phyloP scores from a whole-genome alignment of 192 early-diverging fungal genomes.

The Podila minutissima region DNA sequence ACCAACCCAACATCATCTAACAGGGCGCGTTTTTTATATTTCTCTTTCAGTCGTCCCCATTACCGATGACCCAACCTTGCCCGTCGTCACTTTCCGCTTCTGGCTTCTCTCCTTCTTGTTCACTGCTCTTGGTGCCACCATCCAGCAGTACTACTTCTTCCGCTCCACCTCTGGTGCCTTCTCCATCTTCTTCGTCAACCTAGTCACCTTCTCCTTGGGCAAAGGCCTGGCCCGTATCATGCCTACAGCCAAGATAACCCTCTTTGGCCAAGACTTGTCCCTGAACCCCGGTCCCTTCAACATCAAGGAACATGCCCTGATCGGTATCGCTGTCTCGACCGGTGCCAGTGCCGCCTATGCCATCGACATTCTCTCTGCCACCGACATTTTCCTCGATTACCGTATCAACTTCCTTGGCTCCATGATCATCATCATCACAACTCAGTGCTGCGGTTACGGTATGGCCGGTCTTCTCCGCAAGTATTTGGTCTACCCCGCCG shows the following conservation, averaged over 20 bases:
- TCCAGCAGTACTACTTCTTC: conserved; percentile 55
- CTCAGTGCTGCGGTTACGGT: conserved; percentile 64
- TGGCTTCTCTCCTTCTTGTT: conserved; percentile 60
- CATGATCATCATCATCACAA: conserved; percentile 67
- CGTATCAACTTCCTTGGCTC: conserved; percentile 17
- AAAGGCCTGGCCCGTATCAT: conserved; percentile 24
- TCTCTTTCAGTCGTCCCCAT: conserved; percentile 5
- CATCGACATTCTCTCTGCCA: conserved; percentile 29
- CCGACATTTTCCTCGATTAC: conserved; percentile 21
- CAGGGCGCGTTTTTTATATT: not conserved
- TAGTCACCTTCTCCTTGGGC: conserved; percentile 43
- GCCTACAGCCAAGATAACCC: not conserved
- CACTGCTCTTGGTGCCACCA: conserved; percentile 38
- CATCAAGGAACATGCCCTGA: conserved; percentile 75
- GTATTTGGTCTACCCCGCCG: conserved; percentile 81
- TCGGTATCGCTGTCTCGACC: conserved; percentile 62
- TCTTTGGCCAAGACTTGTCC: conserved; percentile 14
- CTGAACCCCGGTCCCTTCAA: conserved; percentile 61
- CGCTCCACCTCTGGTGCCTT: conserved; percentile 29
- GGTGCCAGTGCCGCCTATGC: conserved; percentile 62
- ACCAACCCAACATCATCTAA: not conserved
- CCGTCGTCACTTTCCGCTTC: conserved; percentile 60
- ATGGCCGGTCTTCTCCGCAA: conserved; percentile 82
- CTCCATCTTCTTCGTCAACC: conserved; percentile 50
- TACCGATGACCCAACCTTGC: conserved; percentile 51